Evolutionary conservation across 305 asterid genomes (phyloP).

Genomic region (Lippia alba): DNA sequence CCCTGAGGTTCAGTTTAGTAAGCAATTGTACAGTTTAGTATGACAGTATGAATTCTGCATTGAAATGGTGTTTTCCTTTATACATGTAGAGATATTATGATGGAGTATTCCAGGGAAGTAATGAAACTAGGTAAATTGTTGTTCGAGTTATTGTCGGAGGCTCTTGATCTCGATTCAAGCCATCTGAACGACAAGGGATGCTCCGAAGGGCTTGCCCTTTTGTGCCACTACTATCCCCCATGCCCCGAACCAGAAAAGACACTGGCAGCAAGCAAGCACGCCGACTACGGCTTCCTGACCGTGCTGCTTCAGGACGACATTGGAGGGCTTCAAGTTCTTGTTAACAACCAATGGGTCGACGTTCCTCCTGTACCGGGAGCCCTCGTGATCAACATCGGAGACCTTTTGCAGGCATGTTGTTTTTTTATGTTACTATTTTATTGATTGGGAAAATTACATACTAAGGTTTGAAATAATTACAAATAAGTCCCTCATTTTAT

Average conservation of each 20-base stretch:
- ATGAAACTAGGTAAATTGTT: constrained; percentile 39
- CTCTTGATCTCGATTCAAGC: constrained; percentile 47
- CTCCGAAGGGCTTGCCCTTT: constrained; percentile 42
- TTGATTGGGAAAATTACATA: no score
- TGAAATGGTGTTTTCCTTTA: no score
- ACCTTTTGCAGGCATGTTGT: constrained; percentile 56
- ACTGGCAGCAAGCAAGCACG: constrained; percentile 51
- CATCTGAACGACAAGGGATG: constrained; percentile 51
- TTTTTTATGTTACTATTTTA: no score
- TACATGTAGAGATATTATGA: constrained; percentile 43
- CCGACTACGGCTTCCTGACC: constrained; percentile 52
- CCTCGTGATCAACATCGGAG: constrained; percentile 61
- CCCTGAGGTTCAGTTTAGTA: not conserved
- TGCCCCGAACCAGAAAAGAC: constrained; percentile 72
- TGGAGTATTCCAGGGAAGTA: constrained; percentile 45
- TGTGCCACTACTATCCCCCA: constrained; percentile 60
- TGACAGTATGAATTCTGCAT: not conserved
- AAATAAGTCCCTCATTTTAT: no score
- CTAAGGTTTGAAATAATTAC: no score
- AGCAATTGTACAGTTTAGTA: not conserved
- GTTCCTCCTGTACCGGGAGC: constrained; percentile 57
- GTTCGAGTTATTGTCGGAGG: constrained; percentile 55
- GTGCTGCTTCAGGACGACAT: constrained; percentile 55
- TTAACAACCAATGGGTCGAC: constrained; percentile 55
- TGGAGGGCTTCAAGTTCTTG: constrained; percentile 65